Percentiles rank a stretch among this genome's conserved stretches.
Conservation (phyloP, 1,284 basidiomycete genomes). For the Sporisorium exsertum region DNA sequence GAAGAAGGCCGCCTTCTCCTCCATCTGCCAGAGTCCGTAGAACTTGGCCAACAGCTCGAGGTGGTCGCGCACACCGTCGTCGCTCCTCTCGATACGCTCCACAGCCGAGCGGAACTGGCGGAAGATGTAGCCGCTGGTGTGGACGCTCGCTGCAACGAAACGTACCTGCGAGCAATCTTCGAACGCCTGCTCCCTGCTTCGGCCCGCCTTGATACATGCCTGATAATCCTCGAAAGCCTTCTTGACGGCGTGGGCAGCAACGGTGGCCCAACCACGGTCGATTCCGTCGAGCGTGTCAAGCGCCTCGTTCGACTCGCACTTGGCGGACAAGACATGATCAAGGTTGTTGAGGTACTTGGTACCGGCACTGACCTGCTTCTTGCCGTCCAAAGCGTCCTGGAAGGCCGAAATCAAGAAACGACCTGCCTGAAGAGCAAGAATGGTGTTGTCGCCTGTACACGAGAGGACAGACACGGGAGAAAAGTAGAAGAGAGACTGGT, state of each 20-base stretch:
- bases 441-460: constrained; percentile 74
- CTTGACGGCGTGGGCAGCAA: constrained; percentile 73
- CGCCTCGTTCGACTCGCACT: constrained; percentile 69
- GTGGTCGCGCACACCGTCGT: constrained; percentile 62
- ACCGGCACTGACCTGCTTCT: constrained; percentile 68
- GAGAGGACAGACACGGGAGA: too few species aligned
- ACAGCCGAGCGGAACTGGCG: constrained; percentile 68
- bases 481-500: too few species aligned
- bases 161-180: constrained; percentile 73
- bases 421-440: constrained; percentile 73
- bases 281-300: constrained; percentile 72
- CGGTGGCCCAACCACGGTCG: constrained; percentile 72
- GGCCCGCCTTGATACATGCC: constrained; percentile 70
- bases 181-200: constrained; percentile 73
- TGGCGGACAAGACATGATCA: constrained; percentile 69
- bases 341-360: constrained; percentile 72
- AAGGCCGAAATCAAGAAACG: constrained; percentile 73
- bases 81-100: constrained; percentile 52
- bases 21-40: constrained; percentile 73
- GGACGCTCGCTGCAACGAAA: constrained; percentile 73
- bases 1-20: constrained; percentile 74
- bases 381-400: constrained; percentile 72
- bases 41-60: constrained; percentile 60
- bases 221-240: constrained; percentile 73
- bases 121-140: constrained; percentile 69